Evolutionary conservation across 345 rosid genomes (phyloP), one percentile per base, ranked within the genome.

Genomic region (Linum tenue): DNA sequence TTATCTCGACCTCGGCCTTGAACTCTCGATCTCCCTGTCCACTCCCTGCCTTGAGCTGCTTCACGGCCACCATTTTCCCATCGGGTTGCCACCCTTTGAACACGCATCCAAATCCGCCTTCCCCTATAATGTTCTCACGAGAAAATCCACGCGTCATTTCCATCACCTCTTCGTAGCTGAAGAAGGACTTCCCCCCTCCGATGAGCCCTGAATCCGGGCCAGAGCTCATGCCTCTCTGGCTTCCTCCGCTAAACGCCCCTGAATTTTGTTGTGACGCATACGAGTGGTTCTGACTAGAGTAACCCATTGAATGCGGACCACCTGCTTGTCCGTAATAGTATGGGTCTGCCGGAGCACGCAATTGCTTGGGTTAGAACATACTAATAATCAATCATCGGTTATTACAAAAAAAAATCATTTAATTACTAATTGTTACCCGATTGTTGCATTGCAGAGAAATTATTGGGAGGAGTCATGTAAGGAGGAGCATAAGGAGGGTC

Each of bases 21-120:
- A 92, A 92, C 73, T 94, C 99, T 55, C 97, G 82, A 11, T 94
- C 99, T 22, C 99, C 99, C 77, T 94, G 97, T 60, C 97, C 96
- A n/a, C 99, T 82, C 35, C 95, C 99, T 1, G 77, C 83, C 79
- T 86, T 95, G 68, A 95, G 92, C 76, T 95, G 99, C 78, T 95
- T 95, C 17, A 95, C 91, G 1, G 97, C 97, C 22, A 91, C 95
- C 36, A 65, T 39, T 64, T 63, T 87, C 15, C 96, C 91, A 35
- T 84, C 87, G 0, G 77, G 63, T 56, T 77, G 17, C 67, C 63
- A 66, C 64, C 96, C 99, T 77, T 84, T 81, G 65, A 73, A 91
- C 51, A 95, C 97, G 66, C 87, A 85, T 9, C 99, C 99, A 8
- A 95, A 95, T 0, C 97, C 99, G 60, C 97, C 99, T 79, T 95